phyloP scores from a whole-genome alignment of 192 early-diverging fungal genomes.

The Linnemannia exigua region DNA sequence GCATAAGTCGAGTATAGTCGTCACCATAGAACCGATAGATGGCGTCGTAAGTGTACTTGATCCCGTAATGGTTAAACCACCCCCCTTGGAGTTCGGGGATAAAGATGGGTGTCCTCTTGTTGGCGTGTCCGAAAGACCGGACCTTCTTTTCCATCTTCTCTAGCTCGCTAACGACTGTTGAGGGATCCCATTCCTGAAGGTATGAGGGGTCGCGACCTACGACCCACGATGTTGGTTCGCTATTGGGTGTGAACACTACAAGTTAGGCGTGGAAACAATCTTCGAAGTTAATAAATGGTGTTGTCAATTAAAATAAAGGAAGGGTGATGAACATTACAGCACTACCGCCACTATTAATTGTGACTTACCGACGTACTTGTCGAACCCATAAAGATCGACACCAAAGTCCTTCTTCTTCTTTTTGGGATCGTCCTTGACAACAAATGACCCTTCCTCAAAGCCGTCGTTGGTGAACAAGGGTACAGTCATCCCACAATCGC shows the following conservation, averaged over 20 bases:
- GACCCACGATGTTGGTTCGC: conserved; percentile 65
- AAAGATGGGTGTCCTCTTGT: conserved; percentile 75
- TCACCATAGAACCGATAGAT: conserved; percentile 81
- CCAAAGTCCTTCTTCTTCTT: conserved; percentile 70
- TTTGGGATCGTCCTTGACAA: conserved; percentile 58
- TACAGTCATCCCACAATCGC: conserved; percentile 81
- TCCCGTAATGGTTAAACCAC: conserved; percentile 83
- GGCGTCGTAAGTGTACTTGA: conserved; percentile 74
- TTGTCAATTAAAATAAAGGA: not conserved
- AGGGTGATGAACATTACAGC: not conserved
- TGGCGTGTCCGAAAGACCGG: conserved; percentile 77
- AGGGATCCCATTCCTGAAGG: conserved; percentile 72
- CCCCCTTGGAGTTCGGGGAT: conserved; percentile 86
- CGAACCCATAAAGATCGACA: conserved; percentile 84
- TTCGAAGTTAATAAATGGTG: not conserved
- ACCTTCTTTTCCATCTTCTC: conserved; percentile 77
- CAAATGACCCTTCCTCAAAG: conserved; percentile 76
- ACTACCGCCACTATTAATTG: not conserved
- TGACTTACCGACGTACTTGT: conserved; percentile 79
- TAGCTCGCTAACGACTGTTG: conserved; percentile 62
- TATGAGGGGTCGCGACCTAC: conserved; percentile 39
- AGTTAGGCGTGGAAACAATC: not conserved
- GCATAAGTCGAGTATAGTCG: conserved; percentile 71
- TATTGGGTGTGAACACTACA: conserved; percentile 69
- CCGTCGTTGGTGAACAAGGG: conserved; percentile 93